Conservation (phyloP, 805 yeast species). For the Aciculoconidium aculeatum region DNA sequence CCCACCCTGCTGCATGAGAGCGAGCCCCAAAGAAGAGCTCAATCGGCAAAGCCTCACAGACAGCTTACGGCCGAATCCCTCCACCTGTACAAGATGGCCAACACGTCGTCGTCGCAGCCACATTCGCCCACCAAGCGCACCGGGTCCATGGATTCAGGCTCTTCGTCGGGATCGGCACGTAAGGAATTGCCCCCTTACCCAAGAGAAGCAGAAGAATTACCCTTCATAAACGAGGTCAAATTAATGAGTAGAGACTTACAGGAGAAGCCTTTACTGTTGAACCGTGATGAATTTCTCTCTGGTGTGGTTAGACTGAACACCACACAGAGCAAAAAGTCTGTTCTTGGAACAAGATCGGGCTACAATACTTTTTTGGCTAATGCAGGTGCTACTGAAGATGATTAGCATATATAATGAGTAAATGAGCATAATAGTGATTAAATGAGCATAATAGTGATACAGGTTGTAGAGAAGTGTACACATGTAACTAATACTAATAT, state of each 20-base stretch:
- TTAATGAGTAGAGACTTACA: slow-evolving; percentile 14
- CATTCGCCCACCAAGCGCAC: too few relatives aligned
- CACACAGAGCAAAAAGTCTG: slow-evolving; percentile 26
- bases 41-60: slow-evolving; percentile 14
- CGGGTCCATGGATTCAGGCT: slow-evolving; percentile 5
- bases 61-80: slow-evolving; percentile 13
- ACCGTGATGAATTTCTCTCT: slow-evolving; percentile 1
- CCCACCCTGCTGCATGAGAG: background rate
- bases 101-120: slow-evolving; percentile 4
- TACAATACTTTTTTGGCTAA: slow-evolving; percentile 34
- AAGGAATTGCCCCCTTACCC: slow-evolving; percentile 18
- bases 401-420: slow-evolving; percentile 6
- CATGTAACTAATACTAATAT: background rate
- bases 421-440: too few relatives aligned
- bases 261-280: slow-evolving; percentile 4
- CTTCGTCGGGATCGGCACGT: background rate
- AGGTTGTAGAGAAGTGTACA: background rate
- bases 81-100: background rate
- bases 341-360: slow-evolving; percentile 35
- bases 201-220: slow-evolving; percentile 24
- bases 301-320: slow-evolving; percentile 21
- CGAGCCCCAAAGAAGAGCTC: slow-evolving; percentile 6
- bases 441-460: too few relatives aligned
- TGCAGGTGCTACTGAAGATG: slow-evolving; percentile 11
- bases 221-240: slow-evolving; percentile 31